Evolutionary conservation across 2,329 filamentous ascomycete species (phyloP).

Genomic region (Remersonia thermophila): DNA sequence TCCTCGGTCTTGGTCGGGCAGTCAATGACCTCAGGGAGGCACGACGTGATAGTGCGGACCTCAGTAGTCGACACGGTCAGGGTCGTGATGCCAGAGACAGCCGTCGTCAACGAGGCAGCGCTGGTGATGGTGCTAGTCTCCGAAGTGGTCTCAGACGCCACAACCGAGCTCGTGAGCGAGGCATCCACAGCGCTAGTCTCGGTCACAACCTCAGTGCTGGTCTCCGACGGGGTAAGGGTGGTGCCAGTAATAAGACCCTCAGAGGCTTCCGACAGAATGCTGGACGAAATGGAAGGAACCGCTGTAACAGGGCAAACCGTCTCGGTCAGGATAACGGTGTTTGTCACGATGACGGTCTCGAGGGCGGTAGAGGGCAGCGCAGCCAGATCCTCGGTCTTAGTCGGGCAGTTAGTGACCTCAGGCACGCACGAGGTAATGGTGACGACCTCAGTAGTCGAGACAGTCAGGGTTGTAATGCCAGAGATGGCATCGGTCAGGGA

Average conservation of each 20-base stretch:
- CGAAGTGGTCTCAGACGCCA: neutral
- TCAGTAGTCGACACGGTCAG: slow-evolving; percentile 25
- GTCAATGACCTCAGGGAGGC: slow-evolving; percentile 27
- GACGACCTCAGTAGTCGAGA: slow-evolving; percentile 23
- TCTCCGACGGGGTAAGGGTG: slow-evolving; percentile 22
- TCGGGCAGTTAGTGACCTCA: slow-evolving; percentile 30
- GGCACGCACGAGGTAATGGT: slow-evolving; percentile 28
- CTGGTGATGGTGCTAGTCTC: slow-evolving; percentile 25
- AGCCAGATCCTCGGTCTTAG: slow-evolving; percentile 18
- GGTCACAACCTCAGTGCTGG: neutral
- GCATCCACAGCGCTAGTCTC: neutral
- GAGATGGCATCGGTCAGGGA: slow-evolving; percentile 11
- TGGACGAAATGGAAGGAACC: slow-evolving; percentile 26
- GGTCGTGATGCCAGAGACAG: slow-evolving; percentile 27
- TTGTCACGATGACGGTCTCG: slow-evolving; percentile 25
- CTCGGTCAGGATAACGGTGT: slow-evolving; percentile 26
- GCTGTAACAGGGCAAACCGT: slow-evolving; percentile 32
- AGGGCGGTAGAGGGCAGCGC: slow-evolving; percentile 20
- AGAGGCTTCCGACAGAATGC: slow-evolving; percentile 21
- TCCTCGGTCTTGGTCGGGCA: slow-evolving; percentile 24
- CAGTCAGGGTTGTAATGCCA: slow-evolving; percentile 28
- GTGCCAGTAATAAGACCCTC: slow-evolving; percentile 24
- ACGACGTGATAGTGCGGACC: slow-evolving; percentile 25
- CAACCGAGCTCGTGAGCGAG: slow-evolving; percentile 16
- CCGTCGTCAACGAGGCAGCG: slow-evolving; percentile 25